Base-by-base conservation (phyloP, 2,329 filamentous ascomycete species). In the Fusarium sp. region DNA sequence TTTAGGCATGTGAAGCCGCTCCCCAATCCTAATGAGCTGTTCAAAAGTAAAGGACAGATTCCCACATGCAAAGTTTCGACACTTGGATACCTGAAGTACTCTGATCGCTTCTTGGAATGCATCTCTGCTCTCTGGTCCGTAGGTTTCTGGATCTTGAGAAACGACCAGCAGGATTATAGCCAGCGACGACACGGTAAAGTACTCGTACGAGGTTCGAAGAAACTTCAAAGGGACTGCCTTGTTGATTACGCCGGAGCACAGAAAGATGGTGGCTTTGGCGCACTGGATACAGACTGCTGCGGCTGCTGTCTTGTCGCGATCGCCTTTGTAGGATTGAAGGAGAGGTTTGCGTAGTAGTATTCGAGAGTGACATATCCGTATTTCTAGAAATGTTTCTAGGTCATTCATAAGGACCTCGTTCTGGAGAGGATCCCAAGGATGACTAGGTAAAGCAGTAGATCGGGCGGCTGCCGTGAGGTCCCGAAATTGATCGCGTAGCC, bases 361-460 rank as follows among this genome's bases (percentile, higher is more conserved):
- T 10, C 53, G 26, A 24, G 36, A 5, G 8, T 55, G 36, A 10
- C 26, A 41, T 22, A 55, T 38, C 0, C 53, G 36, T 22, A 55
- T 13, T 1, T 28, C 53, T 13, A 55, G 8, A 39, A 55, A 55
- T 8, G 26, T 55, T 14, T 55, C 53, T 10, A 41, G 22, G 22
- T 55, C 53, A 41, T 55, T 28, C 53, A 55, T 55, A 13, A 30
- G 53, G 3, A 14, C 15, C 1, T 28, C 20, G 1, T 55, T 38
- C 5, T 30, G 53, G 0, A 39, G 26, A 3, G 26, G 35, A 5
- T 54, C 9, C 51, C 51, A 54, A 12, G 24, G 51, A 0, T 5
- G 28, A 3, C 6, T 28, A 15, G 18, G 20, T 24, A 18, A 11
- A 8, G 15, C 0, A 20, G 20, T 2, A 14, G 53, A 20, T 11